phyloP scores from a whole-genome alignment of 495 filamentous ascomycete genomes.

The Penicillium daleae region DNA sequence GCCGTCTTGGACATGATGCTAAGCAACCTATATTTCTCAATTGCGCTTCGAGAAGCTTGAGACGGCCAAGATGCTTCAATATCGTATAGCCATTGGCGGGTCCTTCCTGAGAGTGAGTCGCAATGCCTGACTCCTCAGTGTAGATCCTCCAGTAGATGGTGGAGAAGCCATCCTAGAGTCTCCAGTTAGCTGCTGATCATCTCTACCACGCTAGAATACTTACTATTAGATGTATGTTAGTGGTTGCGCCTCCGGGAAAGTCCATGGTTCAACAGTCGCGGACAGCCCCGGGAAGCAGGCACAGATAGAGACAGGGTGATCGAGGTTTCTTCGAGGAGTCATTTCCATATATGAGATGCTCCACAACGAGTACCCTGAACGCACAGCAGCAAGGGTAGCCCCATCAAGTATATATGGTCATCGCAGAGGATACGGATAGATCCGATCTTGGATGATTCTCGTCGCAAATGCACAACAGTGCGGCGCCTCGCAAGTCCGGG shows the following conservation, averaged over 20 bases:
- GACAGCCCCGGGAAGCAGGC: conserved; percentile 36
- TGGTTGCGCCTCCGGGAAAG: conserved; percentile 51
- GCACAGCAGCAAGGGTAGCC: conserved; percentile 20
- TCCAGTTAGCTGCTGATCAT: conserved; percentile 20
- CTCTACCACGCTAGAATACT: conserved; percentile 22
- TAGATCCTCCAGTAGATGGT: conserved; percentile 55
- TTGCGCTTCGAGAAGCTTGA: conserved; percentile 50
- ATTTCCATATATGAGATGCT: conserved; percentile 38
- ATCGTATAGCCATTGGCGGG: conserved; percentile 48
- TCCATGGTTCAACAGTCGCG: conserved; percentile 49
- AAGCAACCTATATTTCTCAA: conserved; percentile 44
- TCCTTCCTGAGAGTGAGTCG: conserved; percentile 40
- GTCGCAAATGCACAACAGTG: conserved; percentile 21
- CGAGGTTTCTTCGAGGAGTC: conserved; percentile 34
- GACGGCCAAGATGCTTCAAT: conserved; percentile 49
- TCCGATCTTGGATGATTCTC: conserved; percentile 4
- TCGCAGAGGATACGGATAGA: conserved; percentile 10
- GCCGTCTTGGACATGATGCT: conserved; percentile 47
- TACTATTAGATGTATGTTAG: conserved; percentile 53
- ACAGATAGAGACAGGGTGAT: conserved; percentile 33
- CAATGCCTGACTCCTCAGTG: conserved; percentile 45
- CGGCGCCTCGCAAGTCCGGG: conserved; percentile 28
- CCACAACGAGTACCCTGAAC: conserved; percentile 11
- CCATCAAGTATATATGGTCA: conserved; percentile 31
- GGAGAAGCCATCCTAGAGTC: conserved; percentile 50